Evolutionary conservation across 306 rosid species (phyloP).

Genomic region (Quercus rubra): DNA sequence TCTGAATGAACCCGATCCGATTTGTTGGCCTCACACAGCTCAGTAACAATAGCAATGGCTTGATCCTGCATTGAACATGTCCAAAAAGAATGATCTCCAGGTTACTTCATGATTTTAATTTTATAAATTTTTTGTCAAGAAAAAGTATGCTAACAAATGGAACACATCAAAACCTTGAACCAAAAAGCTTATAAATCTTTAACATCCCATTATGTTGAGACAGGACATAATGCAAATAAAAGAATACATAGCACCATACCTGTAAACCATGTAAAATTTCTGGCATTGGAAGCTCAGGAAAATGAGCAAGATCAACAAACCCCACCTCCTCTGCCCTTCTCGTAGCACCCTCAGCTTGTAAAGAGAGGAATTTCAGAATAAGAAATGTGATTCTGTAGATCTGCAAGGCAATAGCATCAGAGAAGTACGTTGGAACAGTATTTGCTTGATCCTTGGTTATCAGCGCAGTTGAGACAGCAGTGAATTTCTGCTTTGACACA

Average conservation of each 20-base stretch:
- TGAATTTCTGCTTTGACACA: slow-evolving; percentile 47
- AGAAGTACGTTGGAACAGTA: slow-evolving; percentile 50
- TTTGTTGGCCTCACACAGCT: slow-evolving; percentile 61
- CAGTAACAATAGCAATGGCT: slow-evolving; percentile 57
- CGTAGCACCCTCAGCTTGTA: slow-evolving; percentile 94
- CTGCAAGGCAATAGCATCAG: slow-evolving; percentile 71
- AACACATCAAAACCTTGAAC: not conserved
- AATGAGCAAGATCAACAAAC: slow-evolving; percentile 85
- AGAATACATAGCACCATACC: slow-evolving; percentile 35
- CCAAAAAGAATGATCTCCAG: not conserved
- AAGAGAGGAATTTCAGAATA: slow-evolving; percentile 74
- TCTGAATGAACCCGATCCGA: slow-evolving; percentile 39
- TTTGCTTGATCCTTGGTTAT: slow-evolving; percentile 44
- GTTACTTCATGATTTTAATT: not conserved
- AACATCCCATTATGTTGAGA: slow-evolving; percentile 1
- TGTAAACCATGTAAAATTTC: slow-evolving; percentile 92
- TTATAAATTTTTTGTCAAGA: not conserved
- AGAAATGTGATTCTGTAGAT: slow-evolving; percentile 70
- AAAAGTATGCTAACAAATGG: not conserved
- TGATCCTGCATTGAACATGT: slow-evolving; percentile 61
- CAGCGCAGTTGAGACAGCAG: slow-evolving; percentile 46
- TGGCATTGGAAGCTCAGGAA: slow-evolving; percentile 97
- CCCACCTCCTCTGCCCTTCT: slow-evolving; percentile 92
- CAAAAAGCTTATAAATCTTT: not conserved
- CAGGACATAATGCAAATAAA: not conserved